phyloP scores from a whole-genome alignment of 805 yeast genomes.

The Ogataea populi-albae region DNA sequence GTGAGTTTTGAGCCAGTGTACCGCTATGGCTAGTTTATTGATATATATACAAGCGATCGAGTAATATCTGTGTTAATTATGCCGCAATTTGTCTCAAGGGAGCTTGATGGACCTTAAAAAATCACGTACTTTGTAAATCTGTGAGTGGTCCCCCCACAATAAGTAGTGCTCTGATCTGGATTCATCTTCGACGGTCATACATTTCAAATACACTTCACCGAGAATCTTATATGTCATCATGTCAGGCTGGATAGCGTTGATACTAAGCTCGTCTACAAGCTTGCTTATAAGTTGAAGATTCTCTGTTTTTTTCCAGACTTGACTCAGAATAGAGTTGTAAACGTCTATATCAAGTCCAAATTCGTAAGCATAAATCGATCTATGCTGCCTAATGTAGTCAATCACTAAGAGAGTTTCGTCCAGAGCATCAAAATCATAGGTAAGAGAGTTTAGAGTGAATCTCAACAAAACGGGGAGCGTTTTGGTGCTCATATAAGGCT shows the following conservation, averaged over 20 bases:
- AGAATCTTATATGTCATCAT: constrained; percentile 27
- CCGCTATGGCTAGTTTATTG: too few relatives aligned
- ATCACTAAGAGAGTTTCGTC: constrained; percentile 23
- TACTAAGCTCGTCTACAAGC: constrained; percentile 28
- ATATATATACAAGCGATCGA: too few relatives aligned
- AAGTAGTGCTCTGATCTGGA: constrained; percentile 24
- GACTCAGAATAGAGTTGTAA: constrained; percentile 28
- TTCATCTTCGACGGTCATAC: constrained; percentile 27
- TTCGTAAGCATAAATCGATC: constrained; percentile 30
- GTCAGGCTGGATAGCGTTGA: constrained; percentile 32
- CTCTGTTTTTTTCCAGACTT: constrained; percentile 28
- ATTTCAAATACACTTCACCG: constrained; percentile 25
- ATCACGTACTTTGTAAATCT: constrained; percentile 25
- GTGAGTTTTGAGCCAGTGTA: too few relatives aligned
- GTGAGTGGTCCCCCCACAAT: constrained; percentile 29
- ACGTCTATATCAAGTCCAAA: constrained; percentile 30
- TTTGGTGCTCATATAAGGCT: constrained; percentile 21
- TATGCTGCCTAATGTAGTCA: constrained; percentile 26
- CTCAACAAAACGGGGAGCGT: constrained; percentile 29
- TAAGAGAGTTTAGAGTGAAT: constrained; percentile 30
- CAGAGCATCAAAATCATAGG: constrained; percentile 29
- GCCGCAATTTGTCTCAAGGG: too few relatives aligned
- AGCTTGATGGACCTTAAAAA: constrained; percentile 16
- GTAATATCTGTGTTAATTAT: too few relatives aligned
- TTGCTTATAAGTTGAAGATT: constrained; percentile 23